These are phyloP conservation scores for Hyaloscypha hepaticicola DNA, from an alignment of 495 filamentous ascomycete genomes.

Conservation along the genomic window DNA sequence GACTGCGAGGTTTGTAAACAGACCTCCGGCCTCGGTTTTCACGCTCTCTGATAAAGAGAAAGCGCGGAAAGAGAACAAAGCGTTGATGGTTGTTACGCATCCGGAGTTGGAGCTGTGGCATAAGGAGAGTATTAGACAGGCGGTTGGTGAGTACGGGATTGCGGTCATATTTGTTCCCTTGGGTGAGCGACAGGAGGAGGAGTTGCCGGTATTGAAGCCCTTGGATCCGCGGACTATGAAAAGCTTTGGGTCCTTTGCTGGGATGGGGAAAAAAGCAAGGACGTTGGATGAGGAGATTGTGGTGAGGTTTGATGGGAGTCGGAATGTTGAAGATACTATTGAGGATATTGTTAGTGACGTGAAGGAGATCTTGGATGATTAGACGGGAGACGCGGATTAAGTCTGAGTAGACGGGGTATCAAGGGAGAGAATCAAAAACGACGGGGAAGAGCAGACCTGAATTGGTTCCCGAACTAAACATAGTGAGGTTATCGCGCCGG, in stretches of 20 bases:
- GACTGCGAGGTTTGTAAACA: not conserved
- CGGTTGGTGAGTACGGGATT: constrained; percentile 25
- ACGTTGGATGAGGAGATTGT: constrained; percentile 26
- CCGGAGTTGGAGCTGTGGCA: constrained; percentile 29
- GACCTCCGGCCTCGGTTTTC: constrained; percentile 16
- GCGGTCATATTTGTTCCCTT: constrained; percentile 30
- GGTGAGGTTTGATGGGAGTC: constrained; percentile 19
- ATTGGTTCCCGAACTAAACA: no score
- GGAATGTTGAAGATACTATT: constrained; percentile 16
- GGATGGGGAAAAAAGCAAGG: constrained; percentile 10
- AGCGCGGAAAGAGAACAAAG: constrained; percentile 11
- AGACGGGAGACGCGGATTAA: not conserved
- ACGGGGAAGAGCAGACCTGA: no score
- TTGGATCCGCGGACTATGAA: constrained; percentile 28
- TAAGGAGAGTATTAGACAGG: constrained; percentile 15
- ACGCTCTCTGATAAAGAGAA: constrained; percentile 24
- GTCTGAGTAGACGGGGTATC: no score
- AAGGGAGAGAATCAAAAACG: no score
- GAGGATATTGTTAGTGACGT: constrained; percentile 25
- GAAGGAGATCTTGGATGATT: constrained; percentile 27
- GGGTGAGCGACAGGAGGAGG: constrained; percentile 24
- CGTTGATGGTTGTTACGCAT: constrained; percentile 30
- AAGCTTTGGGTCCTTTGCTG: constrained; percentile 24
- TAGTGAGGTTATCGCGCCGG: no score
- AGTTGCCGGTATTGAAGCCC: constrained; percentile 25